These are phyloP conservation scores for Rhazya stricta DNA, from an alignment of 257 asterid genomes.

Conservation along the genomic window DNA sequence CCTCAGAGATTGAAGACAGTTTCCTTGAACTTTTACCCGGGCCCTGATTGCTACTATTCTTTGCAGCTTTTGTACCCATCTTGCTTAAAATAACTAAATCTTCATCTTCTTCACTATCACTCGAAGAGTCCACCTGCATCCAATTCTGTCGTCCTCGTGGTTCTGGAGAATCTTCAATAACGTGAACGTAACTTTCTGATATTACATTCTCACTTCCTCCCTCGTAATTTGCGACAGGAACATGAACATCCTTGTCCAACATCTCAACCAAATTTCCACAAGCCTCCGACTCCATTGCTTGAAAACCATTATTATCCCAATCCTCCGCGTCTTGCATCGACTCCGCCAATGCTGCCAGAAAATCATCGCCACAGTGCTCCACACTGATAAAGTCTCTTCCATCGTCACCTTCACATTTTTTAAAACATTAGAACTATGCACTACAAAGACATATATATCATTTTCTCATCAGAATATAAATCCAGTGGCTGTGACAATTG, in stretches of 20 bases:
- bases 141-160: constrained; percentile 30
- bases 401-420: constrained; percentile 60
- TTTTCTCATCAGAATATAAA: neutral
- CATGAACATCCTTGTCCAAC: constrained; percentile 44
- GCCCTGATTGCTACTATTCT: constrained; percentile 8
- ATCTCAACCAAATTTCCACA: constrained; percentile 70
- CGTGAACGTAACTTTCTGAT: constrained; percentile 31
- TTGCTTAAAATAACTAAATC: constrained; percentile 23
- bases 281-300: constrained; percentile 82
- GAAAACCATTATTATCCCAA: constrained; percentile 91
- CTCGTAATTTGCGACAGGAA: constrained; percentile 17
- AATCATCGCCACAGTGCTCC: constrained; percentile 91
- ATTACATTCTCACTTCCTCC: constrained; percentile 17
- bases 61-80: constrained; percentile 1
- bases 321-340: constrained; percentile 71
- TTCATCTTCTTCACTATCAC: constrained; percentile 47
- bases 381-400: constrained; percentile 78
- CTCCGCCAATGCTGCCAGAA: constrained; percentile 83
- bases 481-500: too few relatives aligned
- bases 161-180: constrained; percentile 56
- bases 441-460: neutral
- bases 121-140: constrained; percentile 55
- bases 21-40: constrained; percentile 27
- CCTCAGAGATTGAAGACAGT: constrained; percentile 40
- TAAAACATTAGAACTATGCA: neutral